These are phyloP conservation scores for Turritis glabra DNA, from an alignment of 345 rosid species.

Conservation along the genomic window DNA sequence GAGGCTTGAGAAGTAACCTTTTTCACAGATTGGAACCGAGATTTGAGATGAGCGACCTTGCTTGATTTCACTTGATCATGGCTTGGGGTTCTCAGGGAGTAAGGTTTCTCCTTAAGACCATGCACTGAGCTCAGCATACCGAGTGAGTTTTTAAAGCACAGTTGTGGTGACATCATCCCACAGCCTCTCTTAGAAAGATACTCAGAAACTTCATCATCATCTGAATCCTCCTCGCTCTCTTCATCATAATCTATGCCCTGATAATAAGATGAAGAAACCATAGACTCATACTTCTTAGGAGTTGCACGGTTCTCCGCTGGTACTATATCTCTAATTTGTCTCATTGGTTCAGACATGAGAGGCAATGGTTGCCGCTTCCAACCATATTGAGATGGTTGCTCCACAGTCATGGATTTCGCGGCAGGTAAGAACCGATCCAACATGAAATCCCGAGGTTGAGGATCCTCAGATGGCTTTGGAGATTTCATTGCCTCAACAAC, in stretches of 20 bases:
- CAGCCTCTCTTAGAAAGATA: conserved; percentile 66
- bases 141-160: conserved; percentile 68
- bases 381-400: conserved; percentile 58
- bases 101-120: conserved; percentile 54
- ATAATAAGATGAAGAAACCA: conserved; percentile 18
- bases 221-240: conserved; percentile 46
- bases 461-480: conserved; percentile 54
- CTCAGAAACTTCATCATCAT: conserved; percentile 45
- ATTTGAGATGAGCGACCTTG: conserved; percentile 48
- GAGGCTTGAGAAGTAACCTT: conserved; percentile 48
- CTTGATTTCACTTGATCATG: conserved; percentile 40
- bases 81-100: no score
- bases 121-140: conserved; percentile 67
- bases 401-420: conserved; percentile 82
- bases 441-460: conserved; percentile 70
- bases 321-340: conserved; percentile 36
- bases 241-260: conserved; percentile 12
- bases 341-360: conserved; percentile 44
- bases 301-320: conserved; percentile 27
- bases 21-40: conserved; percentile 49
- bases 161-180: conserved; percentile 68
- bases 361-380: conserved; percentile 49
- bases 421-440: conserved; percentile 93
- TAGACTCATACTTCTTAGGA: conserved; percentile 34
- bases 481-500: conserved; percentile 37